Evolutionary conservation across 2,329 filamentous ascomycete genomes (phyloP).

Genomic region (Penicillium griseofulvum): DNA sequence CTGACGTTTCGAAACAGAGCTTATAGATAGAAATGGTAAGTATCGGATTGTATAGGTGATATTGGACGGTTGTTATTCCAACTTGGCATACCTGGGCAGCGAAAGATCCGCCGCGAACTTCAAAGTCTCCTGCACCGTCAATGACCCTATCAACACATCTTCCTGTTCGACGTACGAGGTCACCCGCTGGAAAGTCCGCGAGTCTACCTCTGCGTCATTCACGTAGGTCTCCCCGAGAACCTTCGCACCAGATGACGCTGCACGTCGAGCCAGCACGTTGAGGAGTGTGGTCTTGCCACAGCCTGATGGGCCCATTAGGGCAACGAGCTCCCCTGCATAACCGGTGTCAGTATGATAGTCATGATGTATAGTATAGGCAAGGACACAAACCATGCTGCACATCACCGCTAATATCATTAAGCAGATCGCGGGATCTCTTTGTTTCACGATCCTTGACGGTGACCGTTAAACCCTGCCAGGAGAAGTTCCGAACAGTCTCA

Average conservation of each 20-base stretch:
- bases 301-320: slow-evolving; percentile 75
- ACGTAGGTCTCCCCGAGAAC: slow-evolving; percentile 57
- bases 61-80: neutral
- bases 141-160: slow-evolving; percentile 75
- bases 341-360: neutral
- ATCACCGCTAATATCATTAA: slow-evolving; percentile 62
- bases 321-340: slow-evolving; percentile 65
- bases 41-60: neutral
- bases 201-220: slow-evolving; percentile 59
- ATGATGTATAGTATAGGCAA: neutral
- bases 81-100: slow-evolving; percentile 49
- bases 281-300: slow-evolving; percentile 81
- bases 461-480: slow-evolving; percentile 67
- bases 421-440: slow-evolving; percentile 61
- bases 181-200: slow-evolving; percentile 60
- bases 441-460: slow-evolving; percentile 69
- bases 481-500: slow-evolving; percentile 60
- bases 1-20: slow-evolving; percentile 55
- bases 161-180: slow-evolving; percentile 84
- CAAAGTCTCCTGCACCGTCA: slow-evolving; percentile 78
- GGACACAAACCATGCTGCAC: slow-evolving; percentile 57
- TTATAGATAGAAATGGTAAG: slow-evolving; percentile 24
- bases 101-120: slow-evolving; percentile 71
- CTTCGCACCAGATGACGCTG: slow-evolving; percentile 52
- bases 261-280: slow-evolving; percentile 70